These are phyloP conservation scores for Lipomyces chichibuensis DNA, from an alignment of 805 yeast genomes.

Conservation along the genomic window DNA sequence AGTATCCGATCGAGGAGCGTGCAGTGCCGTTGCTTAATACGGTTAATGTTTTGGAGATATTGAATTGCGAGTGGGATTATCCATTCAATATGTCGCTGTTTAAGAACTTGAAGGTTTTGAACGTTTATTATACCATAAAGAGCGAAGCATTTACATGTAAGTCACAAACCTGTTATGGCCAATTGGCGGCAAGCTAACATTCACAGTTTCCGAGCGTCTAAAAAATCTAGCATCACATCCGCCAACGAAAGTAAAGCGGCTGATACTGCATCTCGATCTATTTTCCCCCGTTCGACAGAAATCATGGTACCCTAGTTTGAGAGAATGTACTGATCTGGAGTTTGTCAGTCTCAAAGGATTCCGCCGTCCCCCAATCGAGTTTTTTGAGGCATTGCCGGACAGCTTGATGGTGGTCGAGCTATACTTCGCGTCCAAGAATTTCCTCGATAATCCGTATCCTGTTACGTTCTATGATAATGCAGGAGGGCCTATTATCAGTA, in stretches of 20 bases:
- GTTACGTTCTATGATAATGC: conserved; percentile 4
- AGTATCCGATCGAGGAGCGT: conserved; percentile 26
- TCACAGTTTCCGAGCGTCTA: conserved; percentile 29
- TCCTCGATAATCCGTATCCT: neutral
- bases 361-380: conserved; percentile 28
- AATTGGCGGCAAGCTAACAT: neutral
- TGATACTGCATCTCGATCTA: conserved; percentile 22
- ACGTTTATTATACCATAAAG: conserved; percentile 22
- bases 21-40: conserved; percentile 19
- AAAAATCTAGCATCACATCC: conserved; percentile 29
- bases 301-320: conserved; percentile 30
- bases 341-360: conserved; percentile 29
- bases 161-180: neutral
- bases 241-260: conserved; percentile 16
- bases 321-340: conserved; percentile 17
- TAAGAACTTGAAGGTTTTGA: conserved; percentile 10
- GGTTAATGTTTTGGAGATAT: conserved; percentile 18
- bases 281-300: conserved; percentile 31
- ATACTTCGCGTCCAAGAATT: conserved; percentile 20
- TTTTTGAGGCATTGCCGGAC: conserved; percentile 24
- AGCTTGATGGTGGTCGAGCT: conserved; percentile 23
- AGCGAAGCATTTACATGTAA: conserved; percentile 32
- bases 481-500: conserved; percentile 12
- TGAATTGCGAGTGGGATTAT: conserved; percentile 34
- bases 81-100: conserved; percentile 33